Conservation (phyloP, 306 rosid species). For the Echinosophora koreensis region DNA sequence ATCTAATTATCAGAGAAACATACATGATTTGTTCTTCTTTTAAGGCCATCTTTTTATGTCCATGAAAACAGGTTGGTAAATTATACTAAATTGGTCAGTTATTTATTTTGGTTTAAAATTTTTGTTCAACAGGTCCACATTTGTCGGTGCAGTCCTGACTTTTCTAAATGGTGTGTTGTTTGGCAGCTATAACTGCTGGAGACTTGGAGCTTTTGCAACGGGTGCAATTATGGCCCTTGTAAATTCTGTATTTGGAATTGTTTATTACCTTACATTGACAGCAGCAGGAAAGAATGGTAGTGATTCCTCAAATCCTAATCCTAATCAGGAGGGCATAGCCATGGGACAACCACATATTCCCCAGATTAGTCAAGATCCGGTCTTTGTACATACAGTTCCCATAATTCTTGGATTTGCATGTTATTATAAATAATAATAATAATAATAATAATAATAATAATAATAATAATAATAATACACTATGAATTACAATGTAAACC, state of each 20-base stretch:
- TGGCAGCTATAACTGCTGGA: too few relatives aligned
- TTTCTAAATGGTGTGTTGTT: constrained; percentile 43
- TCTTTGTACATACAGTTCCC: constrained; percentile 71
- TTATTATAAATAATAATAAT: too few relatives aligned
- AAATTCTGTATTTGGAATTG: constrained; percentile 58
- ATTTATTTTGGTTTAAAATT: background rate
- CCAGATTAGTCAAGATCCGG: constrained; percentile 58
- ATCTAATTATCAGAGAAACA: background rate
- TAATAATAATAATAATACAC: too few relatives aligned
- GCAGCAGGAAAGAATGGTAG: constrained; percentile 43
- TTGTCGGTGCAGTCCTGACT: constrained; percentile 59
- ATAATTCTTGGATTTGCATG: too few relatives aligned
- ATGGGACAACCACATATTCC: constrained; percentile 77
- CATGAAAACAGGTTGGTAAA: background rate
- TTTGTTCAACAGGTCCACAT: constrained; percentile 60
- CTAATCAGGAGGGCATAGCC: constrained; percentile 61
- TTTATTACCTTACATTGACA: constrained; percentile 53
- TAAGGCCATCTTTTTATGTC: background rate
- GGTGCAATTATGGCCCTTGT: constrained; percentile 58
- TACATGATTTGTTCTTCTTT: too few relatives aligned
- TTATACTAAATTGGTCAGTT: background rate
- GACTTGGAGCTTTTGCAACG: constrained; percentile 58
- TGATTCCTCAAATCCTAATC: constrained; percentile 38
- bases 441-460: too few relatives aligned
- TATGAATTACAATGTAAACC: too few relatives aligned